Evolutionary conservation across 2,329 filamentous ascomycete genomes (phyloP), one percentile per base, ranked within the genome.

Genomic region (Blastomyces silverae): DNA sequence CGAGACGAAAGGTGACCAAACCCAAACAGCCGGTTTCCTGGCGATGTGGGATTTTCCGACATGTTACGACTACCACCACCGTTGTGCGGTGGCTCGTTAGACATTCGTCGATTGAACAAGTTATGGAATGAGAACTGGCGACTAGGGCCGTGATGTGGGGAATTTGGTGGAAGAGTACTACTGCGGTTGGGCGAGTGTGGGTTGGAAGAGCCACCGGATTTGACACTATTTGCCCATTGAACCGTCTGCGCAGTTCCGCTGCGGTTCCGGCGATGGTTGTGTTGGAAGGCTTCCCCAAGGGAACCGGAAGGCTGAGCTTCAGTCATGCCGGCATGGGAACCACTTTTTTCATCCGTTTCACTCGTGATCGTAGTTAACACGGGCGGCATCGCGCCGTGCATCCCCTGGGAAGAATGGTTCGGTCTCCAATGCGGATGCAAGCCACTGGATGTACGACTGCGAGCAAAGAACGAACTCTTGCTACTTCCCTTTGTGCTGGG

Each of bases 91-190:
- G 70, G 63, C 39, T 73, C 66, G 53, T 66, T 65, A 34, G 72
- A 63, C 66, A 72, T 74, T 50, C 70, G 69, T 71, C 87, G 83
- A 66, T 80, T 80, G 76, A 97, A 94, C 62, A 96, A 86, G 69
- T 89, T 91, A 69, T 92, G 89, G 81, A 97, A 97, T 22, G 90
- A 95, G 78, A 97, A 99, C 73, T 96, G 91, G 66, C 93, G 84
- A 69, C 81, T 84, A 13, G 89, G 85, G 39, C 80, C 79, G 64
- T 83, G 85, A 3, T 83, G 68, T 44, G 73, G 71, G 20, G 68
- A 76, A 67, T 69, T 75, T 68, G 72, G 71, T 3, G 68, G 67
- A 48, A 64, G 67, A 44, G 57, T 46, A 61, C 46, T 68, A 42
- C 61, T 68, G 20, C 65, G 63, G 44, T 39, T 58, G n/a, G 65